Evolutionary conservation across 2,329 filamentous ascomycete genomes (phyloP), one percentile per base, ranked within the genome.

Genomic region (Aspergillus alliaceus): DNA sequence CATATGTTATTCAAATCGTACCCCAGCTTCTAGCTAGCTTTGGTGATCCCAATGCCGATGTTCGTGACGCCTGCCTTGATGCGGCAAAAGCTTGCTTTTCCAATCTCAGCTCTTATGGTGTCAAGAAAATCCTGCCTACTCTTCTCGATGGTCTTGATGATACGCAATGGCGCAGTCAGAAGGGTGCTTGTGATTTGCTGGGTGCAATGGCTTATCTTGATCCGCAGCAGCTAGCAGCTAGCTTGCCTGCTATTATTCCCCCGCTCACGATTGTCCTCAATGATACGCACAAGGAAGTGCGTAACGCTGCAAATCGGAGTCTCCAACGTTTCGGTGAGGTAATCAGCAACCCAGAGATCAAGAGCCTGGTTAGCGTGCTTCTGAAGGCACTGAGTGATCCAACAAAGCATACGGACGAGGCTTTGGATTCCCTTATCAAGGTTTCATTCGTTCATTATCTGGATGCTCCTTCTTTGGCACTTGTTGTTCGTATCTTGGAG

Each of bases 131-230:
- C 62, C 80, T 99, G 63, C 95, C 95, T 3, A 96, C 90, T 12
- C 84, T 99, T 7, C 84, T 99, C 2, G 88, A 95, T 63, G 95
- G 96, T 57, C 85, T 99, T 9, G 93, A 98, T 62, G 95, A 99
- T 63, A 86, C 90, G 53, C 93, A 98, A 74, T 99, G 95, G 95
- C 89, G 95, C 69, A 98, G 92, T 78, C 98, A 99, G 77, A 96
- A 96, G 79, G 95, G 96, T 66, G 95, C 95, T 53, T 99, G 95
- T 71, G 95, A 99, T 72, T 87, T 96, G 25, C 84, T 99, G 14
- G 95, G 95, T 72, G 95, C 95, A 61, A 99, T 99, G 95, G 96
- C 95, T 5, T 99, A 99, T 72, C 85, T 99, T 31, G 95, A 98
- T 72, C 93, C 96, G 7, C 90, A 97, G 64, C 95, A 99, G 73